Percentiles rank a stretch among this genome's conserved stretches.
phyloP scores from a whole-genome alignment of 345 rosid genomes.

The Angophora floribunda region DNA sequence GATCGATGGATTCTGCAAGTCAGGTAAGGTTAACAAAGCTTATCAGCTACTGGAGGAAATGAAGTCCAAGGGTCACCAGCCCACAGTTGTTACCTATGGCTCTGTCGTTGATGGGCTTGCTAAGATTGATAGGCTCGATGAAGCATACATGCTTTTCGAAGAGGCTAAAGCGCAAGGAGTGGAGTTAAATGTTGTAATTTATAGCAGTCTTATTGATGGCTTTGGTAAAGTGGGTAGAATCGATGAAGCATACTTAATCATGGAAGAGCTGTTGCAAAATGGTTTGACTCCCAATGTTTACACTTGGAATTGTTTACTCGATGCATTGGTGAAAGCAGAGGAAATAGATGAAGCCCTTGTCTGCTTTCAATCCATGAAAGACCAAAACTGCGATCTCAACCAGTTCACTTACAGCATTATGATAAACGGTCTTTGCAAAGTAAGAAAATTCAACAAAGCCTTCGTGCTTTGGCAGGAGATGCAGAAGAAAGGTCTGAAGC shows the following conservation, averaged over 20 bases:
- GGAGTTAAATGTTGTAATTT: constrained; percentile 66
- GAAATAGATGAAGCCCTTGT: constrained; percentile 82
- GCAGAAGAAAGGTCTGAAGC: constrained; percentile 73
- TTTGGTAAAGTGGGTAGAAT: constrained; percentile 96
- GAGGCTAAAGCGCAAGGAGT: constrained; percentile 79
- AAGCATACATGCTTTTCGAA: constrained; percentile 95
- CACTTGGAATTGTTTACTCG: constrained; percentile 96
- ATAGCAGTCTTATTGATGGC: constrained; percentile 88
- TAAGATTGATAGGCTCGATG: constrained; percentile 93
- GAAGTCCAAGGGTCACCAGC: constrained; percentile 71
- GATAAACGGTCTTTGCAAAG: constrained; percentile 78
- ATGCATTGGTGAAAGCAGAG: constrained; percentile 83
- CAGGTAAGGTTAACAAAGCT: constrained; percentile 86
- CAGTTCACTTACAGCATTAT: constrained; percentile 66
- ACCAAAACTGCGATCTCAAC: constrained; percentile 62
- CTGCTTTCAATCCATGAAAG: constrained; percentile 83
- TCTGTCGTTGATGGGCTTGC: constrained; percentile 82
- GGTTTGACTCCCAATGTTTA: constrained; percentile 74
- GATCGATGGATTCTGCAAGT: constrained; percentile 90
- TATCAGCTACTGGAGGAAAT: constrained; percentile 94
- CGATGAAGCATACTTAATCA: constrained; percentile 89
- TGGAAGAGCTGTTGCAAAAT: constrained; percentile 94
- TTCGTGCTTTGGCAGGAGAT: constrained; percentile 99
- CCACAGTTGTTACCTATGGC: constrained; percentile 90
- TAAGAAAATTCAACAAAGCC: constrained; percentile 91